Base-by-base conservation (phyloP, 257 asterid species). In the Dorcoceras hygrometricum region DNA sequence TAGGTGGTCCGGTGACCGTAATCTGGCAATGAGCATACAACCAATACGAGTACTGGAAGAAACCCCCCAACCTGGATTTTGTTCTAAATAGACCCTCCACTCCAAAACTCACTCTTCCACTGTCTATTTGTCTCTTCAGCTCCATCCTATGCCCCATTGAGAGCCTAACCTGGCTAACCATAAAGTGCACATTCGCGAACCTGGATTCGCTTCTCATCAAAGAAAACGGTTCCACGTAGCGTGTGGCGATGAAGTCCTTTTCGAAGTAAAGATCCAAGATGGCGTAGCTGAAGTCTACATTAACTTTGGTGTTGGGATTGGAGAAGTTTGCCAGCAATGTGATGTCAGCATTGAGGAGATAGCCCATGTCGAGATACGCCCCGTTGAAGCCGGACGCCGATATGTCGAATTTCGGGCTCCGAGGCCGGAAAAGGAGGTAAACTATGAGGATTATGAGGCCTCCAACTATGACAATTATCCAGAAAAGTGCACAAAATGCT, bases 291-390 rank as follows among this genome's bases (percentile, higher is more conserved):
- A 88, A 93, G 46, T 90, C 97, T 51, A 90, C 85, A 8, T 74
- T 77, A 66, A 87, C 89, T 65, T 90, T 93, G 54, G 78, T 86
- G 85, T 90, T 93, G 19, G 97, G 96, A 19, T 93, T 93, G 62
- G 86, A 85, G 87, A 93, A 93, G 87, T 93, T 93, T 29, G 85
- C 90, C 0, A 93, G 88, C 25, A 93, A 11, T 11, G 89, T 86
- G 64, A 90, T 36, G 66, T 93, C 99, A 0, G 90, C 95, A 8
- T 93, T 90, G 54, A 93, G 93, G 23, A 92, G 81, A 14, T 83
- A 80, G 0, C 96, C 96, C 95, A 83, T 83, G 88, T 90, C 99
- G 14, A 93, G 92, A 75, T 93, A 93, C 55, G 96, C 99, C 5
- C 92, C 95, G n/a, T 93, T 93, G 65, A 93, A 76, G 57, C 90